Base-by-base conservation (phyloP, 805 yeast species). In the Myxozyma neotropica region DNA sequence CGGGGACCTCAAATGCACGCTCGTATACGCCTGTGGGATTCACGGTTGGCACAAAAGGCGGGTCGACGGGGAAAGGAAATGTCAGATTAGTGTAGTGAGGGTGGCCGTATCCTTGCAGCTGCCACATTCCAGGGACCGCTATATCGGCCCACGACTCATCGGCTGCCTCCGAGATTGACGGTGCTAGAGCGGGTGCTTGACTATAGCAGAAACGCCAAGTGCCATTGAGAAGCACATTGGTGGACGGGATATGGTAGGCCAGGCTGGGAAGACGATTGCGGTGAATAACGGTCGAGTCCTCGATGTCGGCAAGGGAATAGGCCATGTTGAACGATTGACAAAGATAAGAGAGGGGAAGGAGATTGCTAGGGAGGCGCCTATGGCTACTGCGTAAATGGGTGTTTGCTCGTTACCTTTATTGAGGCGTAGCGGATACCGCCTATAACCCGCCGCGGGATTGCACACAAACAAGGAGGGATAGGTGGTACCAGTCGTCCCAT, bases 81-180 rank as follows among this genome's bases (percentile, higher is more conserved):
- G 55, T 58, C 31, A 66, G 61, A 56, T 74, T 74, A 12, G 77
- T 74, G 54, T 74, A 74, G 33, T 69, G 71, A 7, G 77, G 77
- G 8, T 62, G 58, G 7, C 75, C 77, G 53, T 60, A 71, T n/a
- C 75, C 75, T 57, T 73, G 73, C 39, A 73, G 55, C 65, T 74
- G 77, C 75, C 76, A 74, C 55, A 72, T 73, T 3, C 75, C 74
- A 1, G 77, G 77, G 23, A 74, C 77, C 1, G 55, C 40, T 12
- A 71, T 65, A 13, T 48, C 46, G 1, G 47, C 46, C 70, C 69
- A 67, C 2, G 46, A 17, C 47, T 55, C 17, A 46, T 54, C 19
- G 26, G 29, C 29, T 4, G 48, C 31, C 13, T 24, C 47, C 19
- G 33, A 50, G 23, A 44, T 54, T 6, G 44, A 23, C 5, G 58